These are phyloP conservation scores for Microbotryum silenes-acaulis DNA, from an alignment of 1,284 basidiomycete species.

Conservation along the genomic window DNA sequence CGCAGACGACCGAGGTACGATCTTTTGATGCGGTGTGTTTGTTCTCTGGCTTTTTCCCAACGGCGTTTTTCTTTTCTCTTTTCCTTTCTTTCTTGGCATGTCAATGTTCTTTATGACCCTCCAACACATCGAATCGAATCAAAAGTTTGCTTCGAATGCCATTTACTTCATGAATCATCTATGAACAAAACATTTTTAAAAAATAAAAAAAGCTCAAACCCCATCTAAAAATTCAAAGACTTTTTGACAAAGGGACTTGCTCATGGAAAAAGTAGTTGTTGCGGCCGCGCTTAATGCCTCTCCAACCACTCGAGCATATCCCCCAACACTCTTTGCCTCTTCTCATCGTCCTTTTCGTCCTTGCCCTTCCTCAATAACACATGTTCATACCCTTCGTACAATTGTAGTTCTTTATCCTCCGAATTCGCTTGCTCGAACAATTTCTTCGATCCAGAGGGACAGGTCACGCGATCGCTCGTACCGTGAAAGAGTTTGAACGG, in stretches of 20 bases:
- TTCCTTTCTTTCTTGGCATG: not conserved
- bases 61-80: no score
- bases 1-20: not conserved
- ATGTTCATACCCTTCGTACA: conserved; percentile 31
- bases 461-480: conserved; percentile 30
- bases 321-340: conserved; percentile 30
- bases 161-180: no score
- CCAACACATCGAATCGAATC: no score
- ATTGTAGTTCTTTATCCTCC: conserved; percentile 27
- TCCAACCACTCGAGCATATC: conserved; percentile 35
- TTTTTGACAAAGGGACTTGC: not conserved
- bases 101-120: not conserved
- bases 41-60: not conserved
- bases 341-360: conserved; percentile 33
- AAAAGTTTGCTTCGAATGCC: no score
- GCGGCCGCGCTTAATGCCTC: conserved; percentile 1
- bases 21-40: not conserved
- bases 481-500: conserved; percentile 37
- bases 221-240: no score
- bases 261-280: no score
- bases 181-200: not conserved
- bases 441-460: conserved; percentile 18
- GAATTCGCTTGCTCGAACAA: conserved; percentile 6
- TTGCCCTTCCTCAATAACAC: conserved; percentile 33
- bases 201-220: no score